Percentiles rank a stretch among this genome's conserved stretches.
phyloP scores from a whole-genome alignment of 1,284 basidiomycete species.

The Apiotrichum porosum region DNA sequence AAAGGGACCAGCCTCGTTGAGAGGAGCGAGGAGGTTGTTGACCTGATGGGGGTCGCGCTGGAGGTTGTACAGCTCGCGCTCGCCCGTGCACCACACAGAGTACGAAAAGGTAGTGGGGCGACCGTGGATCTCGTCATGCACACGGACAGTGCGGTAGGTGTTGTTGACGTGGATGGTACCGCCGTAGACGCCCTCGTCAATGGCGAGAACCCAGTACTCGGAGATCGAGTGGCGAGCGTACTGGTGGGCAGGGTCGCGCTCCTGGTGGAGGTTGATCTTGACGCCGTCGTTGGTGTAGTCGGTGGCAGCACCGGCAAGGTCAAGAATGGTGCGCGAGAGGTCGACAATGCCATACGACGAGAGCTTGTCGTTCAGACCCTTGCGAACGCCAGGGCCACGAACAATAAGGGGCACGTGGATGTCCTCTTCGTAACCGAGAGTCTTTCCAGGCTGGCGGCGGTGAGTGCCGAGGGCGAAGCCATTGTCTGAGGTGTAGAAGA shows the following conservation, averaged over 20 bases:
- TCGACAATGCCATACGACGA: constrained; percentile 34
- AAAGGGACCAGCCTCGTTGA: constrained; percentile 21
- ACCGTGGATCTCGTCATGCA: constrained; percentile 20
- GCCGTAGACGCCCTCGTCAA: constrained; percentile 32
- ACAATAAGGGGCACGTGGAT: constrained; percentile 32
- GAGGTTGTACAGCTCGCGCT: constrained; percentile 42
- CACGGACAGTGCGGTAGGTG: constrained; percentile 36
- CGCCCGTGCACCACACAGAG: constrained; percentile 43
- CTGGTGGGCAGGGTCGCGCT: not conserved
- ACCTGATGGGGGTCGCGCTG: constrained; percentile 33
- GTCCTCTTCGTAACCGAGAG: constrained; percentile 41
- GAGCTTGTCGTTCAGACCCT: constrained; percentile 18
- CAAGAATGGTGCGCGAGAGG: constrained; percentile 35
- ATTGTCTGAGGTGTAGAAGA: constrained; percentile 41
- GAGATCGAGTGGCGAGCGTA: constrained; percentile 23
- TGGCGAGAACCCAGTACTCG: constrained; percentile 38
- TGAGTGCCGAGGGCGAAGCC: constrained; percentile 38
- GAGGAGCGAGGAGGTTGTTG: constrained; percentile 24
- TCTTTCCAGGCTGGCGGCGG: constrained; percentile 40
- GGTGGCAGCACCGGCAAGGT: constrained; percentile 34
- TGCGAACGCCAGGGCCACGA: constrained; percentile 29
- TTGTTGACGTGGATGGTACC: constrained; percentile 18
- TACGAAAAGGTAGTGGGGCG: constrained; percentile 22
- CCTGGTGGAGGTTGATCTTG: constrained; percentile 25
- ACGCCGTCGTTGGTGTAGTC: constrained; percentile 34